Conservation (phyloP, 2,329 filamentous ascomycete genomes). For the Lecanoromycetidae sp. region DNA sequence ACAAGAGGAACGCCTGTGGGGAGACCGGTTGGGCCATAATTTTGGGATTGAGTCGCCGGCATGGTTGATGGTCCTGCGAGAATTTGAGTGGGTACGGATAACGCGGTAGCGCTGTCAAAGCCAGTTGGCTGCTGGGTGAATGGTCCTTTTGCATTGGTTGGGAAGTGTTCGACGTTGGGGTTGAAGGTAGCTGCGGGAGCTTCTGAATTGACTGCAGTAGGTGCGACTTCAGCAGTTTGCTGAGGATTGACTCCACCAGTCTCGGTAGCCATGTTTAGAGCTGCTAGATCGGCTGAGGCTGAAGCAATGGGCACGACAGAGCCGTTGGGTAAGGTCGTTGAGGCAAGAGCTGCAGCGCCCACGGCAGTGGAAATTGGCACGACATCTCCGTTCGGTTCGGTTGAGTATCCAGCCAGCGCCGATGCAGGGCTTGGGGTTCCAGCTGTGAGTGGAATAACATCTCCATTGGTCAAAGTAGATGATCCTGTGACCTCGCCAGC, state of each 20-base stretch:
- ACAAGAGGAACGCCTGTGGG: constrained; percentile 50
- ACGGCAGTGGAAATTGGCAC: constrained; percentile 3
- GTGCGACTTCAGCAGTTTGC: not conserved
- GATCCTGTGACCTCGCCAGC: constrained; percentile 1
- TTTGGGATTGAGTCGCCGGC: constrained; percentile 5
- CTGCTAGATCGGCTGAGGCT: not conserved
- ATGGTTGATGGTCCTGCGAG: constrained; percentile 10
- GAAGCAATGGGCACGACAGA: constrained; percentile 7
- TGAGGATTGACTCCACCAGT: not conserved
- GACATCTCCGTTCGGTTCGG: constrained; percentile 6
- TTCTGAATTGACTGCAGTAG: constrained; percentile 2
- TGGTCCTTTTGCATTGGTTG: constrained; percentile 8
- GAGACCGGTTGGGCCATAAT: constrained; percentile 10
- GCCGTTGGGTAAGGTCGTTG: constrained; percentile 9
- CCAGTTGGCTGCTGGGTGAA: constrained; percentile 13
- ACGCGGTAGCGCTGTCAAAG: constrained; percentile 16
- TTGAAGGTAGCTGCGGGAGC: not conserved
- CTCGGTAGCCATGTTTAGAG: not conserved
- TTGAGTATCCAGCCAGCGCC: not conserved
- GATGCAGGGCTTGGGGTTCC: not conserved
- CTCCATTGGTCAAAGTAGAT: constrained; percentile 9
- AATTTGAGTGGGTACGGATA: constrained; percentile 13
- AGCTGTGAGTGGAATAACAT: constrained; percentile 11
- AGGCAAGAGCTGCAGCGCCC: constrained; percentile 1
- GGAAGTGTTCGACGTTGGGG: constrained; percentile 3